A percentile compares a stretch with the other conserved stretches of the same genome.
These are phyloP conservation scores for Marchantia polymorpha DNA, from an alignment of 225 moss, liverwort and hornwort genomes.

Conservation along the genomic window DNA sequence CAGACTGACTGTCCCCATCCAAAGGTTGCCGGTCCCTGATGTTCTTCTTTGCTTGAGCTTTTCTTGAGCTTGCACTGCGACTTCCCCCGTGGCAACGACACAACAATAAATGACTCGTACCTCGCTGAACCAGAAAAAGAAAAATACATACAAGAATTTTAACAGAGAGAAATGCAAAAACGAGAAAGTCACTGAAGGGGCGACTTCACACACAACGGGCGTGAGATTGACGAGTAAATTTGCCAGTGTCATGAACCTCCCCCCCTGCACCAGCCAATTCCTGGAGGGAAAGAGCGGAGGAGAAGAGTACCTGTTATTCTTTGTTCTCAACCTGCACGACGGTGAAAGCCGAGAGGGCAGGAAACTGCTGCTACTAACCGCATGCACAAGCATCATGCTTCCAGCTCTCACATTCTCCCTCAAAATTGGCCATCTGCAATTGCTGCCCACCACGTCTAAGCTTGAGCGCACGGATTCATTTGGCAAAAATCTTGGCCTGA, in stretches of 20 bases:
- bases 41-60: conserved; percentile 60
- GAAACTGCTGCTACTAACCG: conserved; percentile 31
- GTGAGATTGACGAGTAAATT: background rate
- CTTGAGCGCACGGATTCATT: conserved; percentile 39
- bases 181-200: background rate
- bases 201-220: background rate
- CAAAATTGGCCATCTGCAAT: conserved; percentile 45
- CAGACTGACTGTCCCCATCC: conserved; percentile 47
- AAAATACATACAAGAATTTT: background rate
- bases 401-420: conserved; percentile 41
- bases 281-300: background rate
- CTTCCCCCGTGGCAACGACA: conserved; percentile 9
- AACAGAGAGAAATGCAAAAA: background rate
- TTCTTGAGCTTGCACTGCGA: conserved; percentile 61
- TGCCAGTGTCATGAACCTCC: background rate
- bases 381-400: conserved; percentile 36
- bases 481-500: conserved; percentile 30
- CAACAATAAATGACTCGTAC: background rate
- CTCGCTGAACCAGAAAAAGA: background rate
- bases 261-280: background rate
- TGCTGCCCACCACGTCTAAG: conserved; percentile 43
- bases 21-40: conserved; percentile 34
- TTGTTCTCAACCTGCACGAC: conserved; percentile 57
- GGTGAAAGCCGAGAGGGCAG: conserved; percentile 51
- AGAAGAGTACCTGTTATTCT: conserved; percentile 52